Base-by-base conservation (phyloP, 2,329 filamentous ascomycete genomes). In the Paecilomyces sp. region DNA sequence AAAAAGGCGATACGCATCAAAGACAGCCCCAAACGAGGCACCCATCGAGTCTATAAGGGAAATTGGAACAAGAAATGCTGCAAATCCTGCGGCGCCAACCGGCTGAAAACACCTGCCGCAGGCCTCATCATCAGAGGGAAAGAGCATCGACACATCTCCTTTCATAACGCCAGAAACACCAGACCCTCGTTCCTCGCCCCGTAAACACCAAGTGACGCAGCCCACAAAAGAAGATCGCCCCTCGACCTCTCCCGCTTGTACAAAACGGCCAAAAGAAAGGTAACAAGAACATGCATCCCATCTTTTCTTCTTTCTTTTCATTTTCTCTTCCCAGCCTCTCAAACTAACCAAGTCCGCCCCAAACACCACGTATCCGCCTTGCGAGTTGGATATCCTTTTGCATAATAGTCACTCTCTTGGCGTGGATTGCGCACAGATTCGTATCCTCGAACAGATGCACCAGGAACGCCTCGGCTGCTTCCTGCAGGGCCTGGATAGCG, bases 351-450 rank as follows among this genome's bases (percentile, higher is more conserved):
- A 78, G 81, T 67, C 88, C 89, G 54, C 87, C 89, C 89, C 89
- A 92, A 54, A 87, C 83, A 12, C 90, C 90, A 57, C 90, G 82
- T 77, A 93, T 92, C 65, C 90, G 80, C 69, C 90, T 81, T 22
- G 93, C 93, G 62, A 97, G 84, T 78, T 97, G 93, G 68, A 99
- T 96, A 76, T 97, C 94, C 79, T 96, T 96, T 77, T 94, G 92
- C 90, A 96, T 93, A 68, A 97, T 96, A 47, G 93, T 97, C 57
- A 97, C 92, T 73, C 93, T 84, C 80, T 96, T 97, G 63, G 93
- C 94, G 77, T 97, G 93, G 68, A 97, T 92, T 63, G 93, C 94
- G 79, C 93, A 97, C 51, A 97, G 84, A 79, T 97, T 97, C 65
- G 91, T 91, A 77, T 96, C 91, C 74, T 97, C 92, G 72, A 97